Conservation (phyloP, 352 stramenopile genomes). For the Pythium plurisporium region DNA sequence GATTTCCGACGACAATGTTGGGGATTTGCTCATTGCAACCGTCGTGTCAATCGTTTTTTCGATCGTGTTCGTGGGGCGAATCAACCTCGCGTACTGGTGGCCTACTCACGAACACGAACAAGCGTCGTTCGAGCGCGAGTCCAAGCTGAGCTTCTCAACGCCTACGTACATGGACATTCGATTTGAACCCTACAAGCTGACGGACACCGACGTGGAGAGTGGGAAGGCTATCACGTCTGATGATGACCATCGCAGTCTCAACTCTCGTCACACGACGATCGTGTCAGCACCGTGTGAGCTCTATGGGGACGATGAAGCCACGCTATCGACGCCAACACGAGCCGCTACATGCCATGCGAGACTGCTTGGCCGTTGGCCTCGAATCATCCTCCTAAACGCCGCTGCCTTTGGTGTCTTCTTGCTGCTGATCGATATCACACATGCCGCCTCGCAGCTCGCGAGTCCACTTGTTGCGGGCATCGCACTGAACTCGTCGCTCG, state of each 20-base stretch:
- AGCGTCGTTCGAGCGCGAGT: neutral
- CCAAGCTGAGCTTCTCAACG: slow-evolving; percentile 3
- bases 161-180: slow-evolving; percentile 7
- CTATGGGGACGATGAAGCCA: neutral
- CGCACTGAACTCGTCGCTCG: slow-evolving; percentile 6
- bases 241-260: neutral
- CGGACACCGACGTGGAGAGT: neutral
- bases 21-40: slow-evolving; percentile 13
- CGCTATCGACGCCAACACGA: neutral
- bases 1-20: neutral
- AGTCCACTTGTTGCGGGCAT: slow-evolving; percentile 5
- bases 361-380: neutral
- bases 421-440: slow-evolving; percentile 3
- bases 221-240: neutral
- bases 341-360: neutral
- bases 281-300: slow-evolving; percentile 4
- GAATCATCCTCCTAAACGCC: neutral
- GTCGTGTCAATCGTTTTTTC: slow-evolving; percentile 19
- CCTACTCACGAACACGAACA: neutral
- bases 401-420: neutral
- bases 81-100: slow-evolving; percentile 14
- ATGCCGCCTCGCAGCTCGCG: neutral
- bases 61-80: slow-evolving; percentile 1
- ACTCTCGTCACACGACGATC: slow-evolving; percentile 3
- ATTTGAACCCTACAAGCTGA: neutral